These are phyloP conservation scores for Ascochyta lentis DNA, from an alignment of 2,329 filamentous ascomycete genomes.

Conservation along the genomic window DNA sequence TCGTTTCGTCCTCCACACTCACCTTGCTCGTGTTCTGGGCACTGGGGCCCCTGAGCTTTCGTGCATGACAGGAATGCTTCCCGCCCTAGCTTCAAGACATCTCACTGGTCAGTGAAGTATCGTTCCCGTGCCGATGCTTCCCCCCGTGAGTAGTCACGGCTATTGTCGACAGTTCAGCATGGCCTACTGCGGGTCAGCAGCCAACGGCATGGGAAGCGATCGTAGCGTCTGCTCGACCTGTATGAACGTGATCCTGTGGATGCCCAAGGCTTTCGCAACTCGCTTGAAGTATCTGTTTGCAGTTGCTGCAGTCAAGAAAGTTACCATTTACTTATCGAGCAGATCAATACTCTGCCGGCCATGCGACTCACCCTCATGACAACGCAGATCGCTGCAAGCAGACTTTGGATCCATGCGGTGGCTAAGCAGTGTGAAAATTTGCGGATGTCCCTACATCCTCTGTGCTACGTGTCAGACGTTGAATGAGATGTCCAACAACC, in stretches of 20 bases:
- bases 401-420: constrained; percentile 5
- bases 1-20: constrained; percentile 9
- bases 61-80: constrained; percentile 7
- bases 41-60: background rate
- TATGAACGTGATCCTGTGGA: background rate
- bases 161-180: background rate
- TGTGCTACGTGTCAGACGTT: constrained; percentile 19
- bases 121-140: constrained; percentile 10
- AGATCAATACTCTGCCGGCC: background rate
- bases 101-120: constrained; percentile 3
- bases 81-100: background rate
- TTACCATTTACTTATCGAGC: background rate
- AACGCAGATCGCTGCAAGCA: constrained; percentile 4
- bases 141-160: constrained; percentile 2
- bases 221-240: background rate
- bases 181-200: background rate
- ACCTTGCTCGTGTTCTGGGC: constrained; percentile 16
- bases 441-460: constrained; percentile 13
- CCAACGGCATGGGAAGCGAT: background rate
- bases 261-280: background rate
- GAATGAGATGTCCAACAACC: constrained; percentile 1
- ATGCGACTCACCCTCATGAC: background rate
- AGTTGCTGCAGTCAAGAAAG: background rate
- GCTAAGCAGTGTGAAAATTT: constrained; percentile 13
- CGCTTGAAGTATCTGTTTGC: constrained; percentile 4